Evolutionary conservation across 345 rosid species (phyloP).

Genomic region (Eucalyptus marginata): DNA sequence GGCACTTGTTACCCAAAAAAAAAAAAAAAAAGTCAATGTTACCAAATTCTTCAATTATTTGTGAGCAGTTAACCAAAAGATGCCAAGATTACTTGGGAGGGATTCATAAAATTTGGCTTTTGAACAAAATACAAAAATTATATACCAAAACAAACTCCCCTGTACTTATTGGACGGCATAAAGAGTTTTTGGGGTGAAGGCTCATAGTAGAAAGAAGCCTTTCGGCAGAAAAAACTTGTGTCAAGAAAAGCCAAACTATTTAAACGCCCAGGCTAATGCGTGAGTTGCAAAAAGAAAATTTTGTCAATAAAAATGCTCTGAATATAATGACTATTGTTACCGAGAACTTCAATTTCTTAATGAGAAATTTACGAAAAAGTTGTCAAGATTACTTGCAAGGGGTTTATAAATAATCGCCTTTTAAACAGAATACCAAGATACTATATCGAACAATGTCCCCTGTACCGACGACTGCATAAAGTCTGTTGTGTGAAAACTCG

Average conservation of each 20-base stretch:
- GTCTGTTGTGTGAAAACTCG: background rate
- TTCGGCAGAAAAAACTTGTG: background rate
- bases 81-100: background rate
- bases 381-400: background rate
- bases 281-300: background rate
- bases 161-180: background rate
- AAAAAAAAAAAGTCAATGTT: background rate
- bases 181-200: background rate
- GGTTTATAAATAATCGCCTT: background rate
- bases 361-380: background rate
- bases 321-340: background rate
- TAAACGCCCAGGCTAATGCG: background rate
- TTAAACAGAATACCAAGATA: background rate
- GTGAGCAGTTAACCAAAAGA: background rate
- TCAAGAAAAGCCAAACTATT: background rate
- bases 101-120: background rate
- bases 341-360: background rate
- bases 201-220: background rate
- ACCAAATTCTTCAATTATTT: background rate
- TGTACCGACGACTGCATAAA: background rate
- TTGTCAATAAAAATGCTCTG: background rate
- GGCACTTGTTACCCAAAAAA: background rate
- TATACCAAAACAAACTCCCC: background rate
- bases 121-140: background rate
- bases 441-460: background rate